These are phyloP conservation scores for Cardamine occulta DNA, from an alignment of 345 rosid species.

Conservation along the genomic window DNA sequence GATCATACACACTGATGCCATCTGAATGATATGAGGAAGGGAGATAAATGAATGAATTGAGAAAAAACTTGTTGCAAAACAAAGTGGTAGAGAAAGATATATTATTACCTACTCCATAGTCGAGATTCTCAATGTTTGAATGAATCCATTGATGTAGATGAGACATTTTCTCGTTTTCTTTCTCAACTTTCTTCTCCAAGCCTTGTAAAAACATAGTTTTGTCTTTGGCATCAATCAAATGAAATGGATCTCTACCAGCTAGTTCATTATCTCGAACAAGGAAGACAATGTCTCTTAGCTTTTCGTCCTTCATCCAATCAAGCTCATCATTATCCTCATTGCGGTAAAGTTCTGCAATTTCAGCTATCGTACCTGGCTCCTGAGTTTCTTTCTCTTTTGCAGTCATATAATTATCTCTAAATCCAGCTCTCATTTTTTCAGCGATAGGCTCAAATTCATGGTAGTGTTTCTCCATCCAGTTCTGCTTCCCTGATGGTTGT, in stretches of 20 bases:
- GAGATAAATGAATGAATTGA: constrained; percentile 11
- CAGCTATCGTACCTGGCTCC: constrained; percentile 40
- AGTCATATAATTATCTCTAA: constrained; percentile 67
- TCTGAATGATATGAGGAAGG: constrained; percentile 48
- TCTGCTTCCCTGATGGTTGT: constrained; percentile 45
- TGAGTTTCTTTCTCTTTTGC: constrained; percentile 65
- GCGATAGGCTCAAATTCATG: constrained; percentile 70
- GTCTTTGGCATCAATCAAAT: constrained; percentile 69
- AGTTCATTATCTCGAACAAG: constrained; percentile 90
- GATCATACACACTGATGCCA: constrained; percentile 83
- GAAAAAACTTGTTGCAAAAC: background rate
- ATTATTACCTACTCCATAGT: constrained; percentile 82
- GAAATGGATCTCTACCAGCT: constrained; percentile 83
- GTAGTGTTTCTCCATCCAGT: constrained; percentile 72
- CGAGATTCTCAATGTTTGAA: constrained; percentile 84
- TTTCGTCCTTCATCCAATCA: constrained; percentile 91
- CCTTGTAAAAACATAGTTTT: constrained; percentile 78
- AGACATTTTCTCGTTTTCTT: constrained; percentile 69
- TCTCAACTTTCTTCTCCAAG: constrained; percentile 82
- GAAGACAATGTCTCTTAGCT: constrained; percentile 76
- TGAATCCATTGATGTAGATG: constrained; percentile 82
- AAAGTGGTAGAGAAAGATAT: constrained; percentile 23
- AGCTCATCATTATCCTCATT: constrained; percentile 62
- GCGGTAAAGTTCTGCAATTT: constrained; percentile 52
- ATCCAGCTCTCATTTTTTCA: constrained; percentile 72